These are phyloP conservation scores for Monosporascus sp. DNA, from an alignment of 2,329 filamentous ascomycete species.

Conservation along the genomic window DNA sequence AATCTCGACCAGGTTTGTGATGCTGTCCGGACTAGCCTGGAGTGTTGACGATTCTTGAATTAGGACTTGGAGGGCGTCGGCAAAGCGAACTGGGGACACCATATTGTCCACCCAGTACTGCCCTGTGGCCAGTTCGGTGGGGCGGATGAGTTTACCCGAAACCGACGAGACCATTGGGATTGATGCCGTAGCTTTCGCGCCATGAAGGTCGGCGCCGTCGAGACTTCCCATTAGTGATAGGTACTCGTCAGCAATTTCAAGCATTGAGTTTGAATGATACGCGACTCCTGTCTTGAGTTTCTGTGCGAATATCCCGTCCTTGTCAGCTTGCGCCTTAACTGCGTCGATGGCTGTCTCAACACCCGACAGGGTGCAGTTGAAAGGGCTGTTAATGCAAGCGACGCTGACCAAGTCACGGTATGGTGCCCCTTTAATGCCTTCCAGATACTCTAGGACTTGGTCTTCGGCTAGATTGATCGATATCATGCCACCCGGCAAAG, in stretches of 20 bases:
- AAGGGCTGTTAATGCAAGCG: constrained; percentile 28
- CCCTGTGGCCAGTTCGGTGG: constrained; percentile 5
- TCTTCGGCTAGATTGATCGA: constrained; percentile 22
- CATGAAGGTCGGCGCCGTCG: constrained; percentile 11
- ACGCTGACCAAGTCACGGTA: constrained; percentile 13
- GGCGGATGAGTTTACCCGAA: constrained; percentile 9
- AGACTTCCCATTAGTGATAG: constrained; percentile 13
- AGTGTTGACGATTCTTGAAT: constrained; percentile 13
- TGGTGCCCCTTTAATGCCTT: constrained; percentile 9
- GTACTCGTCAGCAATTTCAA: constrained; percentile 18
- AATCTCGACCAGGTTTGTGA: constrained; percentile 25
- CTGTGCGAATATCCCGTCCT: constrained; percentile 22
- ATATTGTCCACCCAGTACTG: constrained; percentile 32
- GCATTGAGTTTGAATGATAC: constrained; percentile 23
- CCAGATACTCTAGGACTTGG: constrained; percentile 16
- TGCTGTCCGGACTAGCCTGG: constrained; percentile 16
- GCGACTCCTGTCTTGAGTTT: constrained; percentile 24
- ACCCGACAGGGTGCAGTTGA: constrained; percentile 25
- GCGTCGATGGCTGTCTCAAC: constrained; percentile 16
- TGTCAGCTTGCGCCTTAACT: constrained; percentile 17
- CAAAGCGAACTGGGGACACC: constrained; percentile 27
- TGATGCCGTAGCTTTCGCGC: constrained; percentile 1
- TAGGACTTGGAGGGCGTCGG: constrained; percentile 18
- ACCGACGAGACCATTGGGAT: constrained; percentile 21
- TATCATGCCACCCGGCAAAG: constrained; percentile 21